Conservation (phyloP, 768 basidiomycete genomes). For the Kwoniella newhampshirensis region DNA sequence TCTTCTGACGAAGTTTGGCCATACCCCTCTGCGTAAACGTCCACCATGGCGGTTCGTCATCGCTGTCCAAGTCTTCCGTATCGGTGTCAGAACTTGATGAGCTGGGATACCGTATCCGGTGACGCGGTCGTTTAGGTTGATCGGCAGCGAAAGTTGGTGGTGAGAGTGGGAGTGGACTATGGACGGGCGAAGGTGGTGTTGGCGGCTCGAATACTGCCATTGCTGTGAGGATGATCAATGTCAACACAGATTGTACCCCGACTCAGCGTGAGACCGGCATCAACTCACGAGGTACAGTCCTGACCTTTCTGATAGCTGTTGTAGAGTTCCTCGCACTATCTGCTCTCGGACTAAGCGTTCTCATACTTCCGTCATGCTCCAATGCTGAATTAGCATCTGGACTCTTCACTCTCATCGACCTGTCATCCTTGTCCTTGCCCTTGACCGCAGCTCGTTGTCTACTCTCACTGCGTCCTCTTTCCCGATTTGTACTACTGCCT, state of each 20-base stretch:
- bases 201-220: constrained; percentile 38
- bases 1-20: constrained; percentile 35
- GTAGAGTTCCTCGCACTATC: constrained; percentile 1
- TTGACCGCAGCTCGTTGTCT: neutral
- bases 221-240: constrained; percentile 15
- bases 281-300: constrained; percentile 44
- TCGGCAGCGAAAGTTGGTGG: neutral
- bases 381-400: neutral
- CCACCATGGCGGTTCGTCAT: constrained; percentile 47
- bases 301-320: constrained; percentile 26
- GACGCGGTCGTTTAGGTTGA: constrained; percentile 25
- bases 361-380: neutral
- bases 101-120: constrained; percentile 20
- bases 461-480: constrained; percentile 2
- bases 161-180: constrained; percentile 7
- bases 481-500: no score
- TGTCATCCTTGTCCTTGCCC: constrained; percentile 1
- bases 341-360: constrained; percentile 3
- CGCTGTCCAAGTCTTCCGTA: constrained; percentile 14
- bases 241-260: neutral
- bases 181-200: constrained; percentile 27
- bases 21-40: constrained; percentile 40
- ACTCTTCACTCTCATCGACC: neutral
- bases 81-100: constrained; percentile 27
- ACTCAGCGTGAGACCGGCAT: neutral